These are phyloP conservation scores for Colletotrichum horii DNA, from an alignment of 2,329 filamentous ascomycete genomes.

Conservation along the genomic window DNA sequence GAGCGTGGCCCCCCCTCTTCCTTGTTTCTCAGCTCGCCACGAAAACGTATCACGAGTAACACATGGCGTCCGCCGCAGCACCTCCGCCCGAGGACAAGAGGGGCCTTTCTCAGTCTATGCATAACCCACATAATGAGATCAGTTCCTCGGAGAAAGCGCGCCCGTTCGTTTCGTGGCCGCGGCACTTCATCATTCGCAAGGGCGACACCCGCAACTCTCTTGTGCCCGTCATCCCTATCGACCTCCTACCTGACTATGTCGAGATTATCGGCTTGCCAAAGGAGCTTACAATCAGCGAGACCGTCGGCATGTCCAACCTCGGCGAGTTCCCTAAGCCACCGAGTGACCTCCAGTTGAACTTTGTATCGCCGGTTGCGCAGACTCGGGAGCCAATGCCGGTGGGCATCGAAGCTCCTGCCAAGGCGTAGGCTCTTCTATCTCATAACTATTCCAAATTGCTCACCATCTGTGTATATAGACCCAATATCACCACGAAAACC, in stretches of 20 bases:
- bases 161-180: conserved; percentile 22
- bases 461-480: background rate
- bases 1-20: background rate
- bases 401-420: background rate
- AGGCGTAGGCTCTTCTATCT: background rate
- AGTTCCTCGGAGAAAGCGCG: background rate
- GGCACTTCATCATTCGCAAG: conserved; percentile 46
- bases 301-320: conserved; percentile 41
- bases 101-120: conserved; percentile 18
- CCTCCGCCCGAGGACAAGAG: background rate
- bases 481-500: background rate
- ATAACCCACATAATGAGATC: background rate
- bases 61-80: background rate
- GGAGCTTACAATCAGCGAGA: conserved; percentile 41
- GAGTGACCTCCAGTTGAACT: conserved; percentile 7
- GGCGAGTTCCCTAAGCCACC: conserved; percentile 31
- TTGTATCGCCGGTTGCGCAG: background rate
- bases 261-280: conserved; percentile 49
- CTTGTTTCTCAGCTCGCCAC: background rate
- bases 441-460: background rate
- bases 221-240: conserved; percentile 59
- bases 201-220: conserved; percentile 33
- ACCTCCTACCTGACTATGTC: conserved; percentile 55
- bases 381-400: background rate
- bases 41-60: background rate